A percentile compares a stretch with the other conserved stretches of the same genome.
Conservation (phyloP, 1,284 basidiomycete species). For the Moesziomyces globuligerus region DNA sequence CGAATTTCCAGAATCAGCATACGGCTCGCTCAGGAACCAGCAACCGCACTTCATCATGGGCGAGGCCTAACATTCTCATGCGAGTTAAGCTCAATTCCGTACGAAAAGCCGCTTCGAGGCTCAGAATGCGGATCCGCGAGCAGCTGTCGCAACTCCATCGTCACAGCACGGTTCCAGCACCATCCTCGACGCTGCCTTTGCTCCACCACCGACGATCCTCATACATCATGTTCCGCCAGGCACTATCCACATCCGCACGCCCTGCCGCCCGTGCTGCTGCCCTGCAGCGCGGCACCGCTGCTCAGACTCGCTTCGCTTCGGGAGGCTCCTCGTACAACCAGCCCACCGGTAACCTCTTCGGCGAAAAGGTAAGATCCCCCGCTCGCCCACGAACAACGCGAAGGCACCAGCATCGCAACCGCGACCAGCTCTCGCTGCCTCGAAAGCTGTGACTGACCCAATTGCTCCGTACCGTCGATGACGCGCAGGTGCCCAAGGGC, state of each 20-base stretch:
- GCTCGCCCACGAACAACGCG: background rate
- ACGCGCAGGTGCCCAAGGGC: slow-evolving; percentile 72
- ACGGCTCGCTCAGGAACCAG: too few species aligned
- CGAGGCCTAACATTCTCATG: background rate
- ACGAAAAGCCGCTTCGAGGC: slow-evolving; percentile 4
- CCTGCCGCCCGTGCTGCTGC: slow-evolving; percentile 14
- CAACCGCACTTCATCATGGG: background rate
- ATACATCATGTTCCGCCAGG: slow-evolving; percentile 38
- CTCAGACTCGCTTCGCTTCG: slow-evolving; percentile 42
- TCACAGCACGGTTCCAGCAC: slow-evolving; percentile 7
- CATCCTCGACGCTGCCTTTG: background rate
- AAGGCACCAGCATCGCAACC: too few species aligned
- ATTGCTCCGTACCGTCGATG: too few species aligned
- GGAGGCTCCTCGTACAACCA: slow-evolving; percentile 60
- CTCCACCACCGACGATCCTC: slow-evolving; percentile 4
- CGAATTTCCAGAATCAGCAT: background rate
- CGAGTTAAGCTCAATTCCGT: slow-evolving; percentile 1
- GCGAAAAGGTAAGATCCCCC: slow-evolving; percentile 57
- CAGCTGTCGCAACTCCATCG: slow-evolving; percentile 11
- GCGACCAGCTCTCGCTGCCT: too few species aligned
- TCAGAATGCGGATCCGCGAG: slow-evolving; percentile 23
- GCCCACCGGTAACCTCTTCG: slow-evolving; percentile 63
- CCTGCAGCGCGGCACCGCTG: slow-evolving; percentile 29
- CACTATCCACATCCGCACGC: slow-evolving; percentile 34
- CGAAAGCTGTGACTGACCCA: background rate